Evolutionary conservation across 1,284 basidiomycete species (phyloP).

Genomic region (Malassezia pachydermatis): DNA sequence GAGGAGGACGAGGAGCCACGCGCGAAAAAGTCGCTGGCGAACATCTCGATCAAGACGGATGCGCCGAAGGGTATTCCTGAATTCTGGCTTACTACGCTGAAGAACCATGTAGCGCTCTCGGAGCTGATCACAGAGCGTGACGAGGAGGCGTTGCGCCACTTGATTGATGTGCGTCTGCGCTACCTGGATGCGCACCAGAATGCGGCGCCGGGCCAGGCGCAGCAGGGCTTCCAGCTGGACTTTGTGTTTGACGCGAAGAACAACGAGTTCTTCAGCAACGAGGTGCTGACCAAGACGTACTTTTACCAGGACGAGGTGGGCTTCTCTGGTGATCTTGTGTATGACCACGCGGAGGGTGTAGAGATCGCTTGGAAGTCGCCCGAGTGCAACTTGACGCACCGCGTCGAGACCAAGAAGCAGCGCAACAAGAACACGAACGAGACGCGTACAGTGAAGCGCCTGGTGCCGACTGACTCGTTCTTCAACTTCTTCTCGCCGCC

Average conservation of each 20-base stretch:
- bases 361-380: constrained; percentile 87
- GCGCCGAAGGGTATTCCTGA: constrained; percentile 66
- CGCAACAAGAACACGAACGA: constrained; percentile 64
- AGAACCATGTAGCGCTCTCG: constrained; percentile 75
- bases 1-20: constrained; percentile 33
- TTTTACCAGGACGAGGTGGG: constrained; percentile 83
- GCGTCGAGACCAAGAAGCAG: constrained; percentile 98
- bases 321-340: constrained; percentile 87
- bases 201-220: constrained; percentile 53
- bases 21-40: constrained; percentile 48
- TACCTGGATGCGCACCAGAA: constrained; percentile 52
- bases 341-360: constrained; percentile 80
- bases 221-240: constrained; percentile 75
- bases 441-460: constrained; percentile 47
- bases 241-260: constrained; percentile 60
- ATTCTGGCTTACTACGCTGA: constrained; percentile 94
- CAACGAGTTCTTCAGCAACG: constrained; percentile 82
- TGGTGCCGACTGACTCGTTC: constrained; percentile 46
- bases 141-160: constrained; percentile 59
- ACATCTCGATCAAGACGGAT: constrained; percentile 48
- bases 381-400: constrained; percentile 92
- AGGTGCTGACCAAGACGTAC: constrained; percentile 81
- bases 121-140: constrained; percentile 90
- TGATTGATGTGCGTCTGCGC: constrained; percentile 61
- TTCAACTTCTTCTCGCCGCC: constrained; percentile 49